A percentile compares a stretch with the other conserved stretches of the same genome.
These are phyloP conservation scores for Apiotrichum domesticum DNA, from an alignment of 1,284 basidiomycete genomes.

Conservation along the genomic window DNA sequence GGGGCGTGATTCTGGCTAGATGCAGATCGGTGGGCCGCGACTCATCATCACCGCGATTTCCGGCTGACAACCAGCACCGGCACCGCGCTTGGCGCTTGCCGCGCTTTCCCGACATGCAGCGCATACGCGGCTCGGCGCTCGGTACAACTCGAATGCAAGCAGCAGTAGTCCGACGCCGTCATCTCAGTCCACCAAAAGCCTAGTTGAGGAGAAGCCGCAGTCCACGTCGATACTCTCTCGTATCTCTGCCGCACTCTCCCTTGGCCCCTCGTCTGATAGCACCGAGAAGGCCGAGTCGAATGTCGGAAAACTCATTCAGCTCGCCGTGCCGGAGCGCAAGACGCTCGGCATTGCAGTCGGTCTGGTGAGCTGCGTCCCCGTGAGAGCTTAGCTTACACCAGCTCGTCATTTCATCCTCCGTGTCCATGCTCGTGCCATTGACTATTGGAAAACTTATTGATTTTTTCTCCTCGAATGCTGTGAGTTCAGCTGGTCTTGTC, in stretches of 20 bases:
- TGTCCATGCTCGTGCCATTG: conserved; percentile 85
- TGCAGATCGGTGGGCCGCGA: no score
- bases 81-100: background rate
- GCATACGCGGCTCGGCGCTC: background rate
- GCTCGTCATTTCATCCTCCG: conserved; percentile 49
- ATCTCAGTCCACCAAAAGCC: background rate
- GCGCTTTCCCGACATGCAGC: background rate
- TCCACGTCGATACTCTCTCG: background rate
- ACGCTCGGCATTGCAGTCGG: conserved; percentile 65
- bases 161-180: background rate
- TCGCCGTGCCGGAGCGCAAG: conserved; percentile 72
- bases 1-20: no score
- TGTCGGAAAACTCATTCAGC: conserved; percentile 63
- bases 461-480: conserved; percentile 72
- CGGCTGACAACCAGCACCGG: background rate
- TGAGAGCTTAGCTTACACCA: conserved; percentile 49
- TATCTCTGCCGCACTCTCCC: conserved; percentile 2
- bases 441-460: conserved; percentile 88
- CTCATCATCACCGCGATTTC: background rate
- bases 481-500: conserved; percentile 43
- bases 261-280: conserved; percentile 1
- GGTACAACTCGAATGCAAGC: conserved; percentile 4
- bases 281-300: conserved; percentile 17
- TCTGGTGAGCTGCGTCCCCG: conserved; percentile 41
- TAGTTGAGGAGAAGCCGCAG: background rate